Percentiles rank a stretch among this genome's conserved stretches.
phyloP scores from a whole-genome alignment of 495 filamentous ascomycete genomes.

The Eremomyces bilateralis region DNA sequence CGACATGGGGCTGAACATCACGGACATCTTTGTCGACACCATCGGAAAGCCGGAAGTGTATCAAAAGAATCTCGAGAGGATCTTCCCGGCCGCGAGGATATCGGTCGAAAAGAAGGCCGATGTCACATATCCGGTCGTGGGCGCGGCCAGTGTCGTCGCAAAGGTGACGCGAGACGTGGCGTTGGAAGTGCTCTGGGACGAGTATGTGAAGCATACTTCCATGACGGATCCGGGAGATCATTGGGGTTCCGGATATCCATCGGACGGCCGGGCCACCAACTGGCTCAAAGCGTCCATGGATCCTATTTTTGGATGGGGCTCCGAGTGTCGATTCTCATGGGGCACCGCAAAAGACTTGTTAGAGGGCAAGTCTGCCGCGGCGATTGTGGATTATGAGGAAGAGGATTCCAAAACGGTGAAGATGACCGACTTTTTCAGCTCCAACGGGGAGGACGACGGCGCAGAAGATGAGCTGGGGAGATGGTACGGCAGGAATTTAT shows the following conservation, averaged over 20 bases:
- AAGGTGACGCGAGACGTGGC: conserved; percentile 89
- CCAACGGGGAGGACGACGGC: conserved; percentile 21
- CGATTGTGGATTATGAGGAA: conserved; percentile 64
- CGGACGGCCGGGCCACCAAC: conserved; percentile 52
- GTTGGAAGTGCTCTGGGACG: conserved; percentile 50
- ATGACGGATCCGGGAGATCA: conserved; percentile 6
- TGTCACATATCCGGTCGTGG: conserved; percentile 78
- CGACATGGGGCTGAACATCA: conserved; percentile 51
- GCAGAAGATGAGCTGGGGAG: conserved; percentile 29
- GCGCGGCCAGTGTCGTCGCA: conserved; percentile 78
- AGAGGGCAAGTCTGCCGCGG: conserved; percentile 36
- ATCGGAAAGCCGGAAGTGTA: conserved; percentile 66
- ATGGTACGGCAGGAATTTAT: conserved; percentile 42
- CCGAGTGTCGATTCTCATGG: conserved; percentile 86
- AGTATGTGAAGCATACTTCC: conserved; percentile 11
- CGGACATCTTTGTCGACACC: conserved; percentile 87
- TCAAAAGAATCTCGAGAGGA: conserved; percentile 59
- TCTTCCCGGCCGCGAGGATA: conserved; percentile 61
- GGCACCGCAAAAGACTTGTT: conserved; percentile 84
- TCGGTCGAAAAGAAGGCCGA: conserved; percentile 96
- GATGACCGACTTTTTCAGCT: conserved; percentile 54
- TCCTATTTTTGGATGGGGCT: conserved; percentile 85
- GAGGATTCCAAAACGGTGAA: conserved; percentile 40
- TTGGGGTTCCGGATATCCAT: conserved; percentile 90
- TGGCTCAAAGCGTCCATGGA: conserved; percentile 83